Evolutionary conservation across 352 stramenopile genomes (phyloP).

Genomic region (Phytopythium delawarense): DNA sequence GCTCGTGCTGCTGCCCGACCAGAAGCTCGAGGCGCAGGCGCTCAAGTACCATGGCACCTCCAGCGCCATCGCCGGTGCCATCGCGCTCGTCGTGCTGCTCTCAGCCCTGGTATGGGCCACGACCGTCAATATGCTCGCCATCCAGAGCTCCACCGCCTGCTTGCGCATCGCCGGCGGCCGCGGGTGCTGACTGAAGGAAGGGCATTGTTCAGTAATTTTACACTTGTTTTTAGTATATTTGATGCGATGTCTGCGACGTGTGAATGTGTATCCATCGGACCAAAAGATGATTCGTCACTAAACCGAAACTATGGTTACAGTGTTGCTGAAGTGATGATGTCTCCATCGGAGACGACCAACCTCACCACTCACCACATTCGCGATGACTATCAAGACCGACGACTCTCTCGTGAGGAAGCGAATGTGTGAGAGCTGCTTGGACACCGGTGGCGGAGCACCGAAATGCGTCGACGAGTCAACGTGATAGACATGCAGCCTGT

Average conservation of each 20-base stretch:
- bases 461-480: slow-evolving; percentile 1
- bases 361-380: no score
- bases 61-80: slow-evolving; percentile 31
- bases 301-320: neutral
- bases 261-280: neutral
- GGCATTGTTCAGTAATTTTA: neutral
- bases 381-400: no score
- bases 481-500: slow-evolving; percentile 3
- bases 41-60: slow-evolving; percentile 51
- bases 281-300: neutral
- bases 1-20: slow-evolving; percentile 49
- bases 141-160: slow-evolving; percentile 58
- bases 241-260: neutral
- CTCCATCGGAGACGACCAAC: neutral
- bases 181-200: slow-evolving; percentile 19
- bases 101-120: slow-evolving; percentile 44
- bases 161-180: slow-evolving; percentile 54
- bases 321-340: neutral
- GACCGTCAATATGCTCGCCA: slow-evolving; percentile 53
- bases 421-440: slow-evolving; percentile 1
- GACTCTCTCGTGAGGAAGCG: no score
- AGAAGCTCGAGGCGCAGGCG: slow-evolving; percentile 58
- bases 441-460: neutral
- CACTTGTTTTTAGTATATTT: neutral
- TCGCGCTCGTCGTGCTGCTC: slow-evolving; percentile 36